Evolutionary conservation across 176 grass and related monocot genomes (phyloP), one percentile per base, ranked within the genome.

Genomic region (Musa itinerans): DNA sequence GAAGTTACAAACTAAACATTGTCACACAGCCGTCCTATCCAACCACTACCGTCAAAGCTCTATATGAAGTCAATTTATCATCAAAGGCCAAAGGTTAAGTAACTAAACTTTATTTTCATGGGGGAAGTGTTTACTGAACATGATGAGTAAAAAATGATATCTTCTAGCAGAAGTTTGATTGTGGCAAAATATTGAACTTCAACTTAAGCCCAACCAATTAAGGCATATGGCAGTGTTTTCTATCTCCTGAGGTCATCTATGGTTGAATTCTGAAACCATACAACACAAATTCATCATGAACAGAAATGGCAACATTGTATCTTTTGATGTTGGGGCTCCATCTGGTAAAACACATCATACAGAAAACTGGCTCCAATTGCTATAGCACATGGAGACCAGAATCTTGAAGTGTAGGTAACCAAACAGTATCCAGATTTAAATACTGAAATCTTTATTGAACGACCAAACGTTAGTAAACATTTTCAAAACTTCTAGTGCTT

Each of bases 401-500:
- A 43, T 43, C 34, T 43, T 43, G 34, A 43, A 65, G 19, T 66
- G 23, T 7, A 66, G 24, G 25, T 26, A 66, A 66, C 65, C 22
- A 29, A 16, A 26, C 27, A 68, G 25, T 43, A 43, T 10, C 65
- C 27, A 68, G 50, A 58, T 49, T 68, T 53, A 50, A 52, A 54
- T 43, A 49, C 65, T 52, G 20, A 69, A 48, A 66, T 66, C 57
- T 52, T 76, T 59, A 26, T 51, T 11, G 78, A 71, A 48, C 21
- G 2, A 48, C 2, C 13, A 65, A 78, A 69, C 17, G 51, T 15
- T 23, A 63, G 21, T 48, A 43, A 76, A 76, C 55, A 9, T 27
- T 1, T 80, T 81, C 21, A 26, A 11, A 66, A 52, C 8, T 63
- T 57, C 12, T 72, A 50, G 57, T 55, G 50, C 63, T 73, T 96